Evolutionary conservation across 225 moss, liverwort and hornwort genomes (phyloP).

Genomic region (Lunularia cruciata): DNA sequence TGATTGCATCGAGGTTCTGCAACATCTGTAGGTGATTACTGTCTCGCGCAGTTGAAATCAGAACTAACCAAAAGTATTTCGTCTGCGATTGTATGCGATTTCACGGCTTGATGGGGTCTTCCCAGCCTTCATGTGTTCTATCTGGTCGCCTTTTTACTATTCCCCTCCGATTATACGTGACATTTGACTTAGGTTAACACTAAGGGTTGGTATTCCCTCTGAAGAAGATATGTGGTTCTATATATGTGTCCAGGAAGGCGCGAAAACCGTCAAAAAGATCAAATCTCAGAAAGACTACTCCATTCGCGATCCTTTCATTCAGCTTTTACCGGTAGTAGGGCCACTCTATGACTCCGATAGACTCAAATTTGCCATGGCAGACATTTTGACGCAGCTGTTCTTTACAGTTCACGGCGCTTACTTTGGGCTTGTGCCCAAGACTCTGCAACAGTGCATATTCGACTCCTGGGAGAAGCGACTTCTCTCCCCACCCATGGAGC

Average conservation of each 20-base stretch:
- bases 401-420: not conserved
- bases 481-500: not conserved
- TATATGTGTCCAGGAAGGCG: constrained; percentile 16
- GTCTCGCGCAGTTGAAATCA: no score
- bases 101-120: no score
- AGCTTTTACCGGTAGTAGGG: constrained; percentile 31
- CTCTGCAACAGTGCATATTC: not conserved
- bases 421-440: not conserved
- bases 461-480: constrained; percentile 2
- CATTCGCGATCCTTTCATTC: constrained; percentile 33
- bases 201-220: no score
- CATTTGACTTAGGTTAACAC: no score
- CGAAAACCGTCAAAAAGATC: constrained; percentile 39
- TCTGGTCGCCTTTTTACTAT: no score
- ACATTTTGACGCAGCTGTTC: not conserved
- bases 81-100: no score
- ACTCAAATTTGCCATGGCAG: not conserved
- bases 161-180: no score
- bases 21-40: no score
- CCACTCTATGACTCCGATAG: constrained; percentile 30
- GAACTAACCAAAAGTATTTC: no score
- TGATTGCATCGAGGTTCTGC: no score
- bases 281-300: constrained; percentile 38
- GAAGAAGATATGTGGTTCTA: no score
- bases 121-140: no score